phyloP scores from a whole-genome alignment of 305 asterid species.

The Plantago coronopus region DNA sequence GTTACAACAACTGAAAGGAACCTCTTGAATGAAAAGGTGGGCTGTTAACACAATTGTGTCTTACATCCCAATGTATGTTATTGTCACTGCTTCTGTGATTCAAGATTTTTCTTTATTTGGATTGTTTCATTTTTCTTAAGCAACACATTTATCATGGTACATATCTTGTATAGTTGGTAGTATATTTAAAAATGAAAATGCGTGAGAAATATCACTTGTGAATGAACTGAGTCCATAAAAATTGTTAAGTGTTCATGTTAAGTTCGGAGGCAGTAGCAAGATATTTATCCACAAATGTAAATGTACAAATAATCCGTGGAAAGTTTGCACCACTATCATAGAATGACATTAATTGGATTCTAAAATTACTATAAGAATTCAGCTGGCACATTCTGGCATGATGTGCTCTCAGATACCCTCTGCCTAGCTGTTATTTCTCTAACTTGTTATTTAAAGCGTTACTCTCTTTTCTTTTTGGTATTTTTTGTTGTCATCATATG shows the following conservation, averaged over 20 bases:
- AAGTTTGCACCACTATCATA: neutral
- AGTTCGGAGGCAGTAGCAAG: neutral
- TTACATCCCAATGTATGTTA: neutral
- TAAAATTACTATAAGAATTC: neutral
- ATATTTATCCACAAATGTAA: neutral
- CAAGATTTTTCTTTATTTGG: conserved; percentile 4
- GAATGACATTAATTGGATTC: neutral
- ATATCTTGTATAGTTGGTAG: no score
- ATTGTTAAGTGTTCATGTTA: neutral
- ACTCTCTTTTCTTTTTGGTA: neutral
- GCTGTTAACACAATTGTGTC: conserved; percentile 4
- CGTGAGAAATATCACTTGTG: neutral
- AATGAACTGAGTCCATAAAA: neutral
- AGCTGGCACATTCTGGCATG: neutral
- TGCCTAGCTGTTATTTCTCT: neutral
- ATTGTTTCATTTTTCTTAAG: neutral
- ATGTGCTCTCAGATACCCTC: neutral
- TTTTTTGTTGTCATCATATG: neutral
- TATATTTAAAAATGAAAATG: neutral
- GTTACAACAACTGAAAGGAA: conserved; percentile 76
- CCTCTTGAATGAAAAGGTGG: conserved; percentile 72
- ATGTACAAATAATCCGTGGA: neutral
- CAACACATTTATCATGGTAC: neutral
- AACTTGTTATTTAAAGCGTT: neutral
- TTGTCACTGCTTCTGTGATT: neutral